phyloP scores from a whole-genome alignment of 1,139 yeast species.

The Pichia sp. region DNA sequence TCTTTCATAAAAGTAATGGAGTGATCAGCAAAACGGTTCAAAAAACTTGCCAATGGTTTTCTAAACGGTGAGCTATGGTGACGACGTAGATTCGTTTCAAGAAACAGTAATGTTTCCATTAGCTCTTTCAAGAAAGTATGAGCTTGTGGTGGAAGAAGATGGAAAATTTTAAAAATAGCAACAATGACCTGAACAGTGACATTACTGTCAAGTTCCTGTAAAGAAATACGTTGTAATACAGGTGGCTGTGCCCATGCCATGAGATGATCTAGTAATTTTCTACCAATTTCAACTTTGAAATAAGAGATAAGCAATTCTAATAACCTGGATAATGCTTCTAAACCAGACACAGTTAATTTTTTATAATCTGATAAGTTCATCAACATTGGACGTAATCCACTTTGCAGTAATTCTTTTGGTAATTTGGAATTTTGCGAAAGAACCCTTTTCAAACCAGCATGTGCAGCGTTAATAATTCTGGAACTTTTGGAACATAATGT shows the following conservation, averaged over 20 bases:
- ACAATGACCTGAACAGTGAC: slow-evolving; percentile 80
- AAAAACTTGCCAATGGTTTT: slow-evolving; percentile 80
- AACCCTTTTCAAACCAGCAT: slow-evolving; percentile 77
- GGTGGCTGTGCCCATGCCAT: slow-evolving; percentile 95
- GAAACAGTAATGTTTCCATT: slow-evolving; percentile 62
- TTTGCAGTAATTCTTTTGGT: slow-evolving; percentile 89
- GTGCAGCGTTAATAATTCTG: slow-evolving; percentile 90
- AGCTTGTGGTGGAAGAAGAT: slow-evolving; percentile 86
- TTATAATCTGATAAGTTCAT: slow-evolving; percentile 94
- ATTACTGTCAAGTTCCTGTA: slow-evolving; percentile 70
- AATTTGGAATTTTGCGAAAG: slow-evolving; percentile 80
- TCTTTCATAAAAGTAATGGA: slow-evolving; percentile 65
- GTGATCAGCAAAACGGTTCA: slow-evolving; percentile 76
- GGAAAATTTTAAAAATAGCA: slow-evolving; percentile 88
- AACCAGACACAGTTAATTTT: slow-evolving; percentile 79
- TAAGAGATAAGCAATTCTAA: slow-evolving; percentile 84
- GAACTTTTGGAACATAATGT: slow-evolving; percentile 82
- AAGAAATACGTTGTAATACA: slow-evolving; percentile 62
- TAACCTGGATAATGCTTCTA: slow-evolving; percentile 84
- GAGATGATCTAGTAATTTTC: slow-evolving; percentile 84
- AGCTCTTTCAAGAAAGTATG: slow-evolving; percentile 87
- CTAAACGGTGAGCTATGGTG: slow-evolving; percentile 87
- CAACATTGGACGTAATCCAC: slow-evolving; percentile 90
- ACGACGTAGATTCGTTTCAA: slow-evolving; percentile 81
- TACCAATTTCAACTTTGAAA: slow-evolving; percentile 94